A percentile compares a stretch with the other conserved stretches of the same genome.
phyloP scores from a whole-genome alignment of 1,139 yeast species.

The Debaryomyces subglobosus region DNA sequence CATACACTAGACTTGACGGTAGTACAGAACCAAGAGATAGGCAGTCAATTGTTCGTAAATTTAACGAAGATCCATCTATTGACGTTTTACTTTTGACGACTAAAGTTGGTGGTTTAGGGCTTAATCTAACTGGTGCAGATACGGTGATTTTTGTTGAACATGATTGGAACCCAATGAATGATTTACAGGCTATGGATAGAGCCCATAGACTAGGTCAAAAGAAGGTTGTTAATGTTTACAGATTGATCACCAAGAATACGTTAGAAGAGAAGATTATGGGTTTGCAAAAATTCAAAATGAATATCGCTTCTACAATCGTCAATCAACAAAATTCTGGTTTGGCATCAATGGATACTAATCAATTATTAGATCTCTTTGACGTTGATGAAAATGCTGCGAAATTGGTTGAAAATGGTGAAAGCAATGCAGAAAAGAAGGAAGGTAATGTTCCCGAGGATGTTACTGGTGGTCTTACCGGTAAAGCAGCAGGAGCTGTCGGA shows the following conservation, averaged over 20 bases:
- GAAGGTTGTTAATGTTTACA: slow-evolving; percentile 93
- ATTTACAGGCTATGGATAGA: slow-evolving; percentile 98
- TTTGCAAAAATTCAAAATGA: slow-evolving; percentile 94
- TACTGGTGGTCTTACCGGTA: slow-evolving; percentile 62
- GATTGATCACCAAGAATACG: slow-evolving; percentile 89
- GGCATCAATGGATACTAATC: slow-evolving; percentile 95
- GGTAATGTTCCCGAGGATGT: slow-evolving; percentile 54
- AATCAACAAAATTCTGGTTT: slow-evolving; percentile 96
- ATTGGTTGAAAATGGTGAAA: slow-evolving; percentile 32
- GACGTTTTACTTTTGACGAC: slow-evolving; percentile 91
- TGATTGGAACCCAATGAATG: slow-evolving; percentile 99
- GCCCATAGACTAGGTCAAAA: slow-evolving; percentile 98
- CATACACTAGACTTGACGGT: slow-evolving; percentile 95
- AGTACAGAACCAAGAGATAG: slow-evolving; percentile 91
- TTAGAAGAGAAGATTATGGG: slow-evolving; percentile 99
- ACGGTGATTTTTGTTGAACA: slow-evolving; percentile 98
- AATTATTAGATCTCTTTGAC: slow-evolving; percentile 86
- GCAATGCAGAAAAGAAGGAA: slow-evolving; percentile 27
- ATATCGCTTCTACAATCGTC: slow-evolving; percentile 93
- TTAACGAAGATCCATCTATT: slow-evolving; percentile 95
- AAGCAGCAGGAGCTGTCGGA: slow-evolving; percentile 75
- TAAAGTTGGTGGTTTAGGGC: slow-evolving; percentile 97
- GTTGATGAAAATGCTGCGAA: slow-evolving; percentile 60
- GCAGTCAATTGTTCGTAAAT: slow-evolving; percentile 87
- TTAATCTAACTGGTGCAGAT: slow-evolving; percentile 97